Conservation (phyloP, 2,329 filamentous ascomycete species). For the Pestalotiopsis sp. region DNA sequence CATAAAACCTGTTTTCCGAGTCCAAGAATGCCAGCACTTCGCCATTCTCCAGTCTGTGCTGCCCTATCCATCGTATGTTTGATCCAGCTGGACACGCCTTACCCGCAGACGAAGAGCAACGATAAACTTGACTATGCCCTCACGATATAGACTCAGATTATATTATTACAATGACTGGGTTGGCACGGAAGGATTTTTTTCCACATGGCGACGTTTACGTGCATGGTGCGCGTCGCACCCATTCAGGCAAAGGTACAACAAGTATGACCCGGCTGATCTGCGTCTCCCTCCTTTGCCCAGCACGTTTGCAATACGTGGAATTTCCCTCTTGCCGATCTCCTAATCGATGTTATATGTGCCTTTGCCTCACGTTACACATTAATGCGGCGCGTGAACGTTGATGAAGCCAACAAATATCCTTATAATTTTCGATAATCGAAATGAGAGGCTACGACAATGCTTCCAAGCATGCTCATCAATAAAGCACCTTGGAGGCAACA, state of each 20-base stretch:
- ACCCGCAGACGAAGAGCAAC: not conserved
- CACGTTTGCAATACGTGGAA: too few species aligned
- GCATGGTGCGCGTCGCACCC: too few species aligned
- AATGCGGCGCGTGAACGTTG: too few species aligned
- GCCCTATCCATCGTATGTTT: not conserved
- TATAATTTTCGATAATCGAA: not conserved
- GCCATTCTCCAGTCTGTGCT: not conserved
- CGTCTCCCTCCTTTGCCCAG: too few species aligned
- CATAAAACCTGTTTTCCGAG: not conserved
- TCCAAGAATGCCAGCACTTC: not conserved
- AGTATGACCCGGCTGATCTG: too few species aligned
- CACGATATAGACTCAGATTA: too few species aligned
- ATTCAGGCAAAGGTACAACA: too few species aligned
- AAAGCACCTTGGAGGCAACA: constrained; percentile 66
- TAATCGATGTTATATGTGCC: not conserved
- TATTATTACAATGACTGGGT: too few species aligned
- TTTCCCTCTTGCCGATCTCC: too few species aligned
- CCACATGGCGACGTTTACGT: too few species aligned
- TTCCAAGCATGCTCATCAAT: constrained; percentile 26
- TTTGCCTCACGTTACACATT: too few species aligned
- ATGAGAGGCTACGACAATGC: not conserved
- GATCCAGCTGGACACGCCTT: not conserved
- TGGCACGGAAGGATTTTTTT: too few species aligned
- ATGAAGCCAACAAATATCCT: not conserved
- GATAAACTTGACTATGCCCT: not conserved